Conservation (phyloP, 345 rosid genomes). For the Eucalyptus regnans region DNA sequence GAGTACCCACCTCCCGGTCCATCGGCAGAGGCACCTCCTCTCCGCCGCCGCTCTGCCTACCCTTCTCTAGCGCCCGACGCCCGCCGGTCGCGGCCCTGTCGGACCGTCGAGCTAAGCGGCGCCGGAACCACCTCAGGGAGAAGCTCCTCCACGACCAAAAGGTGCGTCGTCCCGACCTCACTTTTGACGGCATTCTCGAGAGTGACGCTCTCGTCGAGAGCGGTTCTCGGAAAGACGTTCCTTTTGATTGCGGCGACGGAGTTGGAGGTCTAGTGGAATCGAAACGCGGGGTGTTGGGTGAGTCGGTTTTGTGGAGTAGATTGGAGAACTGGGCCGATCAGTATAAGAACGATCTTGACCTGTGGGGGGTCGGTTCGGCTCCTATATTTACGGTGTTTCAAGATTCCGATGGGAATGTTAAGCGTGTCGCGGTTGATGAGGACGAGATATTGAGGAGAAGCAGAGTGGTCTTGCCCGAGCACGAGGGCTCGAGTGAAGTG, state of each 20-base stretch:
- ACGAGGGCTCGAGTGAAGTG: slow-evolving; percentile 15
- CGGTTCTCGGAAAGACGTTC: not conserved
- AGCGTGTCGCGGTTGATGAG: slow-evolving; percentile 42
- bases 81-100: slow-evolving; percentile 44
- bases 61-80: not conserved
- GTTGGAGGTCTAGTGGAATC: not conserved
- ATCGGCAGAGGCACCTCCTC: not conserved
- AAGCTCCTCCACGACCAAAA: slow-evolving; percentile 40
- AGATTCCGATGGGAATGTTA: slow-evolving; percentile 46
- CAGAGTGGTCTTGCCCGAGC: not conserved
- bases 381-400: slow-evolving; percentile 50
- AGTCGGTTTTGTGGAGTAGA: slow-evolving; percentile 36
- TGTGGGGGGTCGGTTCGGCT: slow-evolving; percentile 67
- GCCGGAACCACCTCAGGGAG: slow-evolving; percentile 63
- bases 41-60: not conserved
- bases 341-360: slow-evolving; percentile 48
- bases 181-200: not conserved
- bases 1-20: slow-evolving; percentile 10
- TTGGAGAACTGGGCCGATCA: slow-evolving; percentile 61
- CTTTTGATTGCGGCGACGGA: not conserved
- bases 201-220: not conserved
- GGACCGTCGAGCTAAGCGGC: slow-evolving; percentile 22
- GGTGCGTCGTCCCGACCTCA: slow-evolving; percentile 37
- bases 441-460: slow-evolving; percentile 43
- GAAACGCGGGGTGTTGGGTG: slow-evolving; percentile 8